These are phyloP conservation scores for Cladophialophora exuberans DNA, from an alignment of 2,329 filamentous ascomycete genomes.

Conservation along the genomic window DNA sequence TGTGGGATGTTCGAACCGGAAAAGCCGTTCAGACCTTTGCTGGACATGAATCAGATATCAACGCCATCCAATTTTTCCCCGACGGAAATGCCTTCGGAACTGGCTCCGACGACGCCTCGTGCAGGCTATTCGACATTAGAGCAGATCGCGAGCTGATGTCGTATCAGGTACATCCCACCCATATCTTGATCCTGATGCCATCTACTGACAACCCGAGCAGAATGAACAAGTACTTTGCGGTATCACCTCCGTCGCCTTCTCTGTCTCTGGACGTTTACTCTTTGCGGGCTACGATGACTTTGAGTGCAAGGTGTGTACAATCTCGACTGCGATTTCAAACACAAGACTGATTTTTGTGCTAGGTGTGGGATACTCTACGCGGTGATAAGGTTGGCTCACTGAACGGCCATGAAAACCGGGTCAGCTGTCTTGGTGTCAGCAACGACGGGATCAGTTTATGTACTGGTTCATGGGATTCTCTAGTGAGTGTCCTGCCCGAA, in stretches of 20 bases:
- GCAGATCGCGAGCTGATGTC: slow-evolving; percentile 79
- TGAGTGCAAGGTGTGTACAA: slow-evolving; percentile 87
- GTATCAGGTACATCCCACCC: slow-evolving; percentile 60
- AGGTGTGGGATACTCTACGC: slow-evolving; percentile 98
- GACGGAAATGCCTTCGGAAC: slow-evolving; percentile 98
- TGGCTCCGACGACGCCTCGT: slow-evolving; percentile 95
- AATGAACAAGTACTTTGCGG: slow-evolving; percentile 97
- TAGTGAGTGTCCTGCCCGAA: slow-evolving; percentile 80
- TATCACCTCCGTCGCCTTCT: slow-evolving; percentile 97
- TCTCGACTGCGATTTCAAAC: neutral
- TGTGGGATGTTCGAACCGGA: slow-evolving; percentile 98
- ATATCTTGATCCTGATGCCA: neutral
- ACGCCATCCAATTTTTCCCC: slow-evolving; percentile 99
- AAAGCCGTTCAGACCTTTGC: slow-evolving; percentile 99
- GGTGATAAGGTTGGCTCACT: slow-evolving; percentile 96
- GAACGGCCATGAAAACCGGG: slow-evolving; percentile 96
- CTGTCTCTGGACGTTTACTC: slow-evolving; percentile 89
- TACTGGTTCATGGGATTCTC: slow-evolving; percentile 98
- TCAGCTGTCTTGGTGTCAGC: slow-evolving; percentile 97
- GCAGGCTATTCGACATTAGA: slow-evolving; percentile 95
- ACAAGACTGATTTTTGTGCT: slow-evolving; percentile 33
- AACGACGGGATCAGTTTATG: slow-evolving; percentile 99
- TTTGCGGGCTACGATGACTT: slow-evolving; percentile 99
- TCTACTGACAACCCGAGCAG: slow-evolving; percentile 51
- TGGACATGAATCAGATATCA: slow-evolving; percentile 98